Percentiles rank a stretch among this genome's conserved stretches.
phyloP scores from a whole-genome alignment of 139 green algal species.

The Chlorella sorokiniana region DNA sequence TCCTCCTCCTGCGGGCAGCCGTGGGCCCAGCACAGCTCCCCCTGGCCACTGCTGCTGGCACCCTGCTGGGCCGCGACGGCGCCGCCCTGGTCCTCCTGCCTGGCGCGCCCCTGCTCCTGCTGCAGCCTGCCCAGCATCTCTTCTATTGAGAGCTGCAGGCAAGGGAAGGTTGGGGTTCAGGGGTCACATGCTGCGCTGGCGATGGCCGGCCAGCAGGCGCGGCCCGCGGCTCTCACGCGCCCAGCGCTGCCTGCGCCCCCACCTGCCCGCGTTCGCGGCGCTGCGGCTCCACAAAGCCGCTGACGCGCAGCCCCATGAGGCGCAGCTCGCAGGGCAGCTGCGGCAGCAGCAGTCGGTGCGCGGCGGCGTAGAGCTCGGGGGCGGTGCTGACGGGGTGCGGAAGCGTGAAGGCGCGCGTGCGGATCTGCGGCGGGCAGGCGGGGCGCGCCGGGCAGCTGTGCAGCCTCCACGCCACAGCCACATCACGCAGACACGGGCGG shows the following conservation, averaged over 20 bases:
- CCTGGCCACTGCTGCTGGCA: not conserved
- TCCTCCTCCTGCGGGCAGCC: not conserved
- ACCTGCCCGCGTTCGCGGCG: constrained; percentile 12
- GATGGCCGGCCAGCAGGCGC: too few species aligned
- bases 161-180: not conserved
- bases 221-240: too few species aligned
- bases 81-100: not conserved
- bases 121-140: constrained; percentile 27
- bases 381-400: constrained; percentile 51
- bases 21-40: not conserved
- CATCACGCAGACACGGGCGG: not conserved
- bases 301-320: constrained; percentile 83
- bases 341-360: constrained; percentile 67
- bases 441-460: not conserved
- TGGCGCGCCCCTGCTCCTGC: not conserved
- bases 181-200: too few species aligned
- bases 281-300: constrained; percentile 56
- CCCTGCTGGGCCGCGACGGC: not conserved
- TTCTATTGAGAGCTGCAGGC: constrained; percentile 29
- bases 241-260: too few species aligned
- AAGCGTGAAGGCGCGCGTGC: constrained; percentile 71
- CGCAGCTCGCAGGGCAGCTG: constrained; percentile 78
- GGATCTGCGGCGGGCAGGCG: constrained; percentile 48
- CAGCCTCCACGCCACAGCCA: not conserved
- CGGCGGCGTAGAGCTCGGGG: constrained; percentile 62